Conservation (phyloP, 1,284 basidiomycete genomes). For the Crocinoboletus sp. region DNA sequence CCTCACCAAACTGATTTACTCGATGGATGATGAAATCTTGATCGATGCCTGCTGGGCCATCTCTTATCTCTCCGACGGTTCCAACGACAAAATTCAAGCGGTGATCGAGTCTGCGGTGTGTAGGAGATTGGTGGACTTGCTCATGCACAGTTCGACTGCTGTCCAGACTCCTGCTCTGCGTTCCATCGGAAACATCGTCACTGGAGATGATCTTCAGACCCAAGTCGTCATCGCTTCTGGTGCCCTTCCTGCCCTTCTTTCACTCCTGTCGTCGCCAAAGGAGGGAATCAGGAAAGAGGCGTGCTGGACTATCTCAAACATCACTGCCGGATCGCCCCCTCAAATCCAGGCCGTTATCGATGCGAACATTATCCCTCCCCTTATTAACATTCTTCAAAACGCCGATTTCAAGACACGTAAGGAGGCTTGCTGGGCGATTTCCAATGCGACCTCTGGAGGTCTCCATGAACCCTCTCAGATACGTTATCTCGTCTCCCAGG, state of each 20-base stretch:
- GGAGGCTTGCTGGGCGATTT: conserved; percentile 99
- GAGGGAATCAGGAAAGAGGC: conserved; percentile 97
- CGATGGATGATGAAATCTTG: conserved; percentile 97
- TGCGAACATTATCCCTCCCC: conserved; percentile 92
- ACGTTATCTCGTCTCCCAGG: conserved; percentile 96
- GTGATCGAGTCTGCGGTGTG: conserved; percentile 99
- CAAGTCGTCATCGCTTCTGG: conserved; percentile 98
- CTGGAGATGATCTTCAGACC: conserved; percentile 97
- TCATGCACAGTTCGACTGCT: conserved; percentile 96
- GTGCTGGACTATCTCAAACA: conserved; percentile 99
- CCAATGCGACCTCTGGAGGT: conserved; percentile 98
- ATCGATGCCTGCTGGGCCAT: conserved; percentile 99
- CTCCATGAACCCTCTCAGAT: conserved; percentile 97
- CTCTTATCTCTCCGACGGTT: conserved; percentile 98
- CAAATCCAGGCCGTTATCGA: conserved; percentile 93
- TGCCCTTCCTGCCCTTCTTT: conserved; percentile 89
- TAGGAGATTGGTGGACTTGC: conserved; percentile 93
- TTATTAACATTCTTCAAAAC: conserved; percentile 97
- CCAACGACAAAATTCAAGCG: conserved; percentile 99
- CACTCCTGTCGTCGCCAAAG: conserved; percentile 91
- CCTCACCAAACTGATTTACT: conserved; percentile 98
- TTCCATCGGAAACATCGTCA: conserved; percentile 98
- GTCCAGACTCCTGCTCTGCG: conserved; percentile 99
- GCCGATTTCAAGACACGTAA: conserved; percentile 99
- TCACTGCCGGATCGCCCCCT: conserved; percentile 94